Base-by-base conservation (phyloP, 306 rosid species). In the Psophocarpus tetragonolobus region DNA sequence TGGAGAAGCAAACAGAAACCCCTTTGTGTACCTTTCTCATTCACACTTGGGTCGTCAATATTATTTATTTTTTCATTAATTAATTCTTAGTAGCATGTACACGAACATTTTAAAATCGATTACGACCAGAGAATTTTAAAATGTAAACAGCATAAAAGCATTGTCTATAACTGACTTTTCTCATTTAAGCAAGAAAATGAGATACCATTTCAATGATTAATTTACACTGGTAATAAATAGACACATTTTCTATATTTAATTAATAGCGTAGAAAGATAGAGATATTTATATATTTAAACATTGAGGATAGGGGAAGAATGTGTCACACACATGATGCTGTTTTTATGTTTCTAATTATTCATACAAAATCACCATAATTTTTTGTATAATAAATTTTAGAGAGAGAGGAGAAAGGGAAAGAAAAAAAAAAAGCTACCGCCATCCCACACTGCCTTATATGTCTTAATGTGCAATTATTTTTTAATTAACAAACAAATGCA, bases 261-360 rank as follows among this genome's bases (percentile, higher is more conserved):
- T 65, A 73, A 50, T 63, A 73, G 84, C 76, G 82, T 47, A 47
- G 86, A 82, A 89, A 53, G 86, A 76, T 32, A 24, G 57, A 62
- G 50, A 51, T 60, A 58, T 58, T 21, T 67, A 17, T 53, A 26
- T 77, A 38, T 41, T 39, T 41, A 69, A 66, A 71, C 73, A 80
- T 88, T 82, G 81, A 64, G 51, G 88, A 87, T 88, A 68, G 88
- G 87, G 81, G 89, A n/a, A 84, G 84, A 33, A 82, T 85, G 93
- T 85, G 76, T 87, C 85, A 84, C 87, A 84, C 87, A 83, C 88
- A 86, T 68, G 93, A 83, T 65, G 47, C 75, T 82, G 82, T 85
- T 84, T 73, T 56, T 36, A 21, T 72, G 54, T 38, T 54, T 53
- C 15, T 57, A 73, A 26, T 38, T 26, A n/a, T 56, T 56, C 12